Evolutionary conservation across 2,329 filamentous ascomycete species (phyloP).

Genomic region (Phaeophleospora eucalypticola): DNA sequence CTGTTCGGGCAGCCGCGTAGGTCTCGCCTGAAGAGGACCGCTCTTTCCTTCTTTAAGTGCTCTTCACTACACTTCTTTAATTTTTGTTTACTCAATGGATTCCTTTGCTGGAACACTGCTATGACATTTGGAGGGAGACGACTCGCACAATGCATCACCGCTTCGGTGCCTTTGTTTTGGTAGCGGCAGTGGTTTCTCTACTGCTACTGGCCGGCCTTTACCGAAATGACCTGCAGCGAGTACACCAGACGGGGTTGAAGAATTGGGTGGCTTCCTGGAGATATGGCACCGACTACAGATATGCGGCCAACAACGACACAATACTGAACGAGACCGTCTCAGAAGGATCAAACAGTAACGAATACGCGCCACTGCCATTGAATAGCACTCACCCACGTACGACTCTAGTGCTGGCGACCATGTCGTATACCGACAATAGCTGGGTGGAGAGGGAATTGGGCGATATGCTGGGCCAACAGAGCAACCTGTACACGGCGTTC

Average conservation of each 20-base stretch:
- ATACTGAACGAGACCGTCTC: not conserved
- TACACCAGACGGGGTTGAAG: not conserved
- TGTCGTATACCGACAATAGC: conserved; percentile 11
- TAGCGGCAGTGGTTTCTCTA: conserved; percentile 1
- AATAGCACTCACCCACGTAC: conserved; percentile 4
- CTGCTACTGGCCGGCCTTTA: conserved; percentile 3
- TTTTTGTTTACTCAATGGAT: too few species aligned
- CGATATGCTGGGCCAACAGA: conserved; percentile 12
- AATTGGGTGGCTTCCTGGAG: not conserved
- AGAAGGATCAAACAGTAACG: too few species aligned
- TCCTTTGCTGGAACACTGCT: too few species aligned
- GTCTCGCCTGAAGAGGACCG: too few species aligned
- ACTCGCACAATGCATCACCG: conserved; percentile 1
- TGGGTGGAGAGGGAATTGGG: conserved; percentile 18
- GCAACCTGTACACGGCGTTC: conserved; percentile 11
- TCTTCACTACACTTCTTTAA: too few species aligned
- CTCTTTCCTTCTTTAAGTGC: too few species aligned
- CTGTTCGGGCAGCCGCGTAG: too few species aligned
- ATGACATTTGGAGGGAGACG: not conserved
- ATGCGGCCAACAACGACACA: not conserved
- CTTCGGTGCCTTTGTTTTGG: not conserved
- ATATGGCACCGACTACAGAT: not conserved
- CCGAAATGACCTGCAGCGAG: not conserved
- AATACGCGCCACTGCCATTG: not conserved
- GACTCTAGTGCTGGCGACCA: conserved; percentile 18